These are phyloP conservation scores for Lumnitzera racemosa DNA, from an alignment of 345 rosid genomes.

Conservation along the genomic window DNA sequence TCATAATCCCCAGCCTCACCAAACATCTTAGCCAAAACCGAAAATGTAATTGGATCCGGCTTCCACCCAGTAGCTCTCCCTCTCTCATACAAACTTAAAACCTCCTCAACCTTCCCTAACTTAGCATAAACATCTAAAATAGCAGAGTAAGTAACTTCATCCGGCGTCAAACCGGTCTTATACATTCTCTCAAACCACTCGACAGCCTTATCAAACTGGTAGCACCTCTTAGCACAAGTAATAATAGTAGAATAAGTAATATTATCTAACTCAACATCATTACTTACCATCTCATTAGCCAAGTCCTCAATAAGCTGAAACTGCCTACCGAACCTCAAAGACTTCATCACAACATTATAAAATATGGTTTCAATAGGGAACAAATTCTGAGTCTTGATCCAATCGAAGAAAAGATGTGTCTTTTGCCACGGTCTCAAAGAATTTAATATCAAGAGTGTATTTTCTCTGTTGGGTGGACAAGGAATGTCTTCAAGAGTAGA, in stretches of 20 bases:
- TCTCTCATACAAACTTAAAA: conserved; percentile 81
- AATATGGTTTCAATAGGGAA: conserved; percentile 82
- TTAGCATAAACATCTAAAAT: conserved; percentile 78
- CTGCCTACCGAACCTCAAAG: conserved; percentile 79
- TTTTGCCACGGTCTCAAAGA: conserved; percentile 67
- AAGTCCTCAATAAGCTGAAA: conserved; percentile 73
- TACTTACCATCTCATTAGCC: conserved; percentile 75
- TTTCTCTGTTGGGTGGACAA: conserved; percentile 44
- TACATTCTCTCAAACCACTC: conserved; percentile 96
- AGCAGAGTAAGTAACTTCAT: conserved; percentile 86
- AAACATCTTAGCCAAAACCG: conserved; percentile 82
- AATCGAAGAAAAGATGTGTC: conserved; percentile 55
- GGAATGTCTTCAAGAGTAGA: conserved; percentile 52
- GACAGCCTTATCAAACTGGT: conserved; percentile 63
- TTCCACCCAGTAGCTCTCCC: conserved; percentile 90
- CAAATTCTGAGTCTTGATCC: conserved; percentile 56
- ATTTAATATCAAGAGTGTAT: conserved; percentile 64
- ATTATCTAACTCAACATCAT: conserved; percentile 74
- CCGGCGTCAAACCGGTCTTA: conserved; percentile 89
- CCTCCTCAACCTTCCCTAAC: conserved; percentile 80
- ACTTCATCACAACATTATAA: conserved; percentile 76
- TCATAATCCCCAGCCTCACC: conserved; percentile 89
- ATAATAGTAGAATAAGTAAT: conserved; percentile 93
- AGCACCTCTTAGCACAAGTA: conserved; percentile 76
- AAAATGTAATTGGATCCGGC: conserved; percentile 71